These are phyloP conservation scores for Ampelomyces quisqualis DNA, from an alignment of 2,329 filamentous ascomycete genomes.

Conservation along the genomic window DNA sequence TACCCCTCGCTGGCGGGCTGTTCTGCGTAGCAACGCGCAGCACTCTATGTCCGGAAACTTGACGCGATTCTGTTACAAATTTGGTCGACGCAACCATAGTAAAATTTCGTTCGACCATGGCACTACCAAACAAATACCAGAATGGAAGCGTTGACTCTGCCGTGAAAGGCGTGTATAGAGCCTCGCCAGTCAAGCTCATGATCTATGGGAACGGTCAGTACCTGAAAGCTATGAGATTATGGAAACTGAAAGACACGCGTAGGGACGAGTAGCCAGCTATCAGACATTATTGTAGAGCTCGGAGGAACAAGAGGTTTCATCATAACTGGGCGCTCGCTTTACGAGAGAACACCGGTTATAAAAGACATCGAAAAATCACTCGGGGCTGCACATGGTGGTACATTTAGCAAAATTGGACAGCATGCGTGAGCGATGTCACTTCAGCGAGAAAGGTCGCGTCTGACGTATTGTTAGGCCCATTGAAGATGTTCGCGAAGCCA, in stretches of 20 bases:
- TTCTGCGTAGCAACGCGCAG: slow-evolving; percentile 13
- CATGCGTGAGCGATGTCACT: slow-evolving; percentile 55
- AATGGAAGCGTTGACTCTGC: slow-evolving; percentile 39
- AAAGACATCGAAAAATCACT: slow-evolving; percentile 54
- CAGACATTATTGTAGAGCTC: slow-evolving; percentile 36
- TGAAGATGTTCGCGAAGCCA: slow-evolving; percentile 40
- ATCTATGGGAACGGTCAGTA: slow-evolving; percentile 38
- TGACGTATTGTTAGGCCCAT: slow-evolving; percentile 33
- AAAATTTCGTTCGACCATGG: slow-evolving; percentile 24
- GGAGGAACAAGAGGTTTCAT: slow-evolving; percentile 56
- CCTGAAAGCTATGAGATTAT: too few relatives aligned
- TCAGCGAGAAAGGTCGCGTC: background rate
- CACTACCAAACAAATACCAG: slow-evolving; percentile 38
- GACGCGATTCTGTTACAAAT: background rate
- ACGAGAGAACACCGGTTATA: slow-evolving; percentile 57
- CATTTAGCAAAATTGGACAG: slow-evolving; percentile 57
- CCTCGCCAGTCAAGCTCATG: slow-evolving; percentile 42
- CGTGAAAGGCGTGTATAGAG: slow-evolving; percentile 37
- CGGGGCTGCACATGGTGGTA: slow-evolving; percentile 52
- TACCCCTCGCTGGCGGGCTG: slow-evolving; percentile 35
- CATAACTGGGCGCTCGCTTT: slow-evolving; percentile 56
- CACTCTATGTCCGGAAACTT: slow-evolving; percentile 1
- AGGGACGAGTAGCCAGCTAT: slow-evolving; percentile 39
- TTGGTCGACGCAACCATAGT: background rate
- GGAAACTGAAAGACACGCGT: slow-evolving; percentile 3